Evolutionary conservation across 148 eudicot genomes (phyloP).

Genomic region (Rhododendron ovatum): DNA sequence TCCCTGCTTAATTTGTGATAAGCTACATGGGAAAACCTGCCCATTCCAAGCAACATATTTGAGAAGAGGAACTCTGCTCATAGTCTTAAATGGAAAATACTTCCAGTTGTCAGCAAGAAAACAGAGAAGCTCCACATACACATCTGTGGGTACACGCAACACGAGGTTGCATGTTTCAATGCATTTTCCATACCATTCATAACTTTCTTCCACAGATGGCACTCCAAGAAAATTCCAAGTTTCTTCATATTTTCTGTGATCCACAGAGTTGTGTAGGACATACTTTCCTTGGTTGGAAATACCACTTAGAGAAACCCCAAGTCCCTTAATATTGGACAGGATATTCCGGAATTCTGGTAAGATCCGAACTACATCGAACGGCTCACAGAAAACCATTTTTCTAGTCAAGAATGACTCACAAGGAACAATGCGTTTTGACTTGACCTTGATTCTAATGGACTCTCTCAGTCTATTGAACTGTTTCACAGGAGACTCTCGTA

Average conservation of each 20-base stretch:
- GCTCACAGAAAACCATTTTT: slow-evolving; percentile 8
- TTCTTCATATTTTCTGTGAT: background rate
- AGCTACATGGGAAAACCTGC: background rate
- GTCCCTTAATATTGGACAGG: background rate
- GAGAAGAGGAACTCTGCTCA: background rate
- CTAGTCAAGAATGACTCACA: slow-evolving; percentile 25
- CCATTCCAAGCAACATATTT: slow-evolving; percentile 3
- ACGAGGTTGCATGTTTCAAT: slow-evolving; percentile 10
- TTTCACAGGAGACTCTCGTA: slow-evolving; percentile 16
- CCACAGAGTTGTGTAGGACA: background rate
- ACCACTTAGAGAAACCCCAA: background rate
- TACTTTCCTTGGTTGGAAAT: background rate
- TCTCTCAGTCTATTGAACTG: slow-evolving; percentile 27
- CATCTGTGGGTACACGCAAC: background rate
- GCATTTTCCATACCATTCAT: slow-evolving; percentile 13
- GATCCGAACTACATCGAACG: slow-evolving; percentile 10
- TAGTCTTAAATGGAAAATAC: background rate
- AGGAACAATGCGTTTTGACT: slow-evolving; percentile 25
- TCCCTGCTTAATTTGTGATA: background rate
- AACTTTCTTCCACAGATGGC: background rate
- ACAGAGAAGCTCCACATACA: slow-evolving; percentile 10
- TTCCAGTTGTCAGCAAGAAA: slow-evolving; percentile 5
- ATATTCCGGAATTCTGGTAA: slow-evolving; percentile 5
- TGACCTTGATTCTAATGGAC: slow-evolving; percentile 12
- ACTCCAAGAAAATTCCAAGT: slow-evolving; percentile 13